Evolutionary conservation across 2,329 filamentous ascomycete genomes (phyloP).

Genomic region (Arthroderma sp.): DNA sequence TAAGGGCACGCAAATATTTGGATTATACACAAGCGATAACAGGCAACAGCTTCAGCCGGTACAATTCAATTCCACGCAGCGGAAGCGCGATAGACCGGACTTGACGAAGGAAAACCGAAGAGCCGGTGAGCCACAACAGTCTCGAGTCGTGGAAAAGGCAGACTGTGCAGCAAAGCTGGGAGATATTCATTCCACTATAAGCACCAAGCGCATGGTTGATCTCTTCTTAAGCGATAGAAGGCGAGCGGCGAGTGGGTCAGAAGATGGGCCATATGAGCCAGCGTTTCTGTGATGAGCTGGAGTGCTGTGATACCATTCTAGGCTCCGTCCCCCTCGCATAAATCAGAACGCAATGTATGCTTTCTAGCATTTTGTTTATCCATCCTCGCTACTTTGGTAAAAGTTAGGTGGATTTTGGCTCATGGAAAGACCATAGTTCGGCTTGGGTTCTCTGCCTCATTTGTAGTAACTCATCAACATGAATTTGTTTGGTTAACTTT

Average conservation of each 20-base stretch:
- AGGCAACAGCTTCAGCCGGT: constrained; percentile 4
- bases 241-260: constrained; percentile 6
- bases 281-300: constrained; percentile 10
- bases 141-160: neutral
- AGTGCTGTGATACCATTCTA: too few relatives aligned
- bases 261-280: constrained; percentile 9
- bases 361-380: too few relatives aligned
- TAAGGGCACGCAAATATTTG: neutral
- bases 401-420: too few relatives aligned
- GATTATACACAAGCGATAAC: constrained; percentile 1
- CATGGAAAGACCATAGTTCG: too few relatives aligned
- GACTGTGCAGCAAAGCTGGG: constrained; percentile 5
- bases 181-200: constrained; percentile 11
- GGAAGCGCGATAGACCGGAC: constrained; percentile 2
- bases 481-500: too few relatives aligned
- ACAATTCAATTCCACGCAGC: constrained; percentile 7
- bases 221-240: constrained; percentile 12
- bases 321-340: too few relatives aligned
- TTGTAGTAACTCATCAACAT: too few relatives aligned
- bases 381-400: too few relatives aligned
- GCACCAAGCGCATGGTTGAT: constrained; percentile 14
- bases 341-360: too few relatives aligned
- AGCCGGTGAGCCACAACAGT: neutral
- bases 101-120: constrained; percentile 11
- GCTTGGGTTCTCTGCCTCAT: too few relatives aligned